A percentile compares a stretch with the other conserved stretches of the same genome.
Conservation (phyloP, 441 rosid species). For the Erodium texanum region DNA sequence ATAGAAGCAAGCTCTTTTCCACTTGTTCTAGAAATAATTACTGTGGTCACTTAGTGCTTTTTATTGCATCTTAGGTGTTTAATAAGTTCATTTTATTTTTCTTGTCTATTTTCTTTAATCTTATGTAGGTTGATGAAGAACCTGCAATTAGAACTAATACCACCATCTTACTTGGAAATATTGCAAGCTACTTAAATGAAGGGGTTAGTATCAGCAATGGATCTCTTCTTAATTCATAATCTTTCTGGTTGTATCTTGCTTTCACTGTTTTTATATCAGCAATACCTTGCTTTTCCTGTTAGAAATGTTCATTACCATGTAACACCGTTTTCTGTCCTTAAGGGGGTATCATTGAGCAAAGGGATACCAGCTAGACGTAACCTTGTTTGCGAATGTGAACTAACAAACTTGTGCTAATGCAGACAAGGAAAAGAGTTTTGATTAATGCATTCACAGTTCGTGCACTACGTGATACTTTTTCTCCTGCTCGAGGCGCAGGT, state of each 20-base stretch:
- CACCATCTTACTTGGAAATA: conserved; percentile 94
- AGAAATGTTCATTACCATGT: conserved; percentile 8
- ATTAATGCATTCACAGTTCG: conserved; percentile 99
- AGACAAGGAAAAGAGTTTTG: conserved; percentile 95
- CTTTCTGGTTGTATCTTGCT: conserved; percentile 12
- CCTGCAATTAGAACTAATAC: conserved; percentile 98
- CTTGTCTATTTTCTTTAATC: conserved; percentile 14
- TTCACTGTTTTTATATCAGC: background rate
- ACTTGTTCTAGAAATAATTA: background rate
- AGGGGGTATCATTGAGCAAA: background rate
- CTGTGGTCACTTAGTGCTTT: background rate
- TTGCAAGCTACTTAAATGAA: conserved; percentile 81
- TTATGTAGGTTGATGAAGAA: conserved; percentile 87
- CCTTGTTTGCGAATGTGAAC: conserved; percentile 19
- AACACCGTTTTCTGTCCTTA: conserved; percentile 9
- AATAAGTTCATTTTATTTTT: background rate
- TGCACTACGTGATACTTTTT: conserved; percentile 89
- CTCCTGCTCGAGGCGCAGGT: conserved; percentile 99
- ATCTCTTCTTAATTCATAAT: conserved; percentile 17
- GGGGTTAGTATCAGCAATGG: conserved; percentile 55
- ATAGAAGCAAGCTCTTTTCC: background rate
- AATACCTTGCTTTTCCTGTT: conserved; percentile 9
- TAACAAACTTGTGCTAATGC: conserved; percentile 24
- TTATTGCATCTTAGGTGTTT: conserved; percentile 6
- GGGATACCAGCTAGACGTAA: conserved; percentile 8